Evolutionary conservation across 2,329 filamentous ascomycete species (phyloP).

Genomic region (Fusarium tjaetaba): DNA sequence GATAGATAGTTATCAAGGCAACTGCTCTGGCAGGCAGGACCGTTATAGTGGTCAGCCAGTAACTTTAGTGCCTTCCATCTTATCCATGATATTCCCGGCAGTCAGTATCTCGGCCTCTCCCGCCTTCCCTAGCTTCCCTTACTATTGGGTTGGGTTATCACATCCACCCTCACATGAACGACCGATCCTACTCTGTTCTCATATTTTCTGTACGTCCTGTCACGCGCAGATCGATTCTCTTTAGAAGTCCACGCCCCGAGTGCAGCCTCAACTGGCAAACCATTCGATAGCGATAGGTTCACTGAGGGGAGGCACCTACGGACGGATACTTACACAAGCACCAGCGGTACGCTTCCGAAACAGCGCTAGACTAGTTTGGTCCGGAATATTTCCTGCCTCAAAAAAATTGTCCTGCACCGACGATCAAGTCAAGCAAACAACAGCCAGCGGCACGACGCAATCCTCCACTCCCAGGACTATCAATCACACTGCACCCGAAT

Average conservation of each 20-base stretch:
- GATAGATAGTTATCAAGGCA: too few species aligned
- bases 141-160: background rate
- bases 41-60: background rate
- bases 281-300: background rate
- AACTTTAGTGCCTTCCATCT: background rate
- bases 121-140: slow-evolving; percentile 19
- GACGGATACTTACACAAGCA: background rate
- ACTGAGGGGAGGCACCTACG: background rate
- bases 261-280: slow-evolving; percentile 4
- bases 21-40: background rate
- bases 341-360: slow-evolving; percentile 13
- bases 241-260: slow-evolving; percentile 7
- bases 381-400: slow-evolving; percentile 27
- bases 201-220: slow-evolving; percentile 24
- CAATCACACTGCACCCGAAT: background rate
- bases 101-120: slow-evolving; percentile 27
- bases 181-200: slow-evolving; percentile 16
- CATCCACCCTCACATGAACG: background rate
- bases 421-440: slow-evolving; percentile 12
- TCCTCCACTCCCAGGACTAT: background rate
- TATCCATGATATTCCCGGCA: slow-evolving; percentile 12
- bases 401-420: slow-evolving; percentile 17
- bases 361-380: slow-evolving; percentile 6
- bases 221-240: slow-evolving; percentile 24
- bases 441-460: background rate